Percentiles rank a stretch among this genome's conserved stretches.
Evolutionary conservation across 2,329 filamentous ascomycete genomes (phyloP).

Genomic region (Colletotrichum musae): DNA sequence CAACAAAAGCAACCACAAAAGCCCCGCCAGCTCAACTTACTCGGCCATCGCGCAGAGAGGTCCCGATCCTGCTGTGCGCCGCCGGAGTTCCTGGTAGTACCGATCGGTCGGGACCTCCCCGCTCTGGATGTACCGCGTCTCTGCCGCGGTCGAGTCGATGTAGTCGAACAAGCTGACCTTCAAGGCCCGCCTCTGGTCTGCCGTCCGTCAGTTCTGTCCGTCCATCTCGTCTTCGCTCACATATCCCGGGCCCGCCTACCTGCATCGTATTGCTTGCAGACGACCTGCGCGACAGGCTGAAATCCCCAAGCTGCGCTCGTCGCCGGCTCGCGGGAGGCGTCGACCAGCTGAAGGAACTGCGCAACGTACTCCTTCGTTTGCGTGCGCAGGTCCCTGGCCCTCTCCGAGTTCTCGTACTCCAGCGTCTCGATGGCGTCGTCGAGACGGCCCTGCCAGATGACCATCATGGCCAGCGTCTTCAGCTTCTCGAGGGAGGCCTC

Average conservation of each 20-base stretch:
- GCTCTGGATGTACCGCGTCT: slow-evolving; percentile 28
- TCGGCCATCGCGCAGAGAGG: slow-evolving; percentile 36
- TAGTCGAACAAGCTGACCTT: slow-evolving; percentile 34
- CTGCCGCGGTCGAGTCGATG: slow-evolving; percentile 30
- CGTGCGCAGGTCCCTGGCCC: slow-evolving; percentile 26
- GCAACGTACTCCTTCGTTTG: slow-evolving; percentile 30
- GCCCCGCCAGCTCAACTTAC: slow-evolving; percentile 12
- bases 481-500: slow-evolving; percentile 16
- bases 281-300: slow-evolving; percentile 21
- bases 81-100: slow-evolving; percentile 29
- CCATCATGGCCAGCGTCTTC: slow-evolving; percentile 21
- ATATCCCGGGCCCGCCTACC: neutral
- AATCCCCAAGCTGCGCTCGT: slow-evolving; percentile 17
- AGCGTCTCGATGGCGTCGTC: slow-evolving; percentile 38
- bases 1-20: neutral
- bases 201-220: neutral
- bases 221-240: neutral
- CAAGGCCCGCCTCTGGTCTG: slow-evolving; percentile 28
- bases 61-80: slow-evolving; percentile 31
- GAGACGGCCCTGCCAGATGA: slow-evolving; percentile 39
- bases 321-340: slow-evolving; percentile 2
- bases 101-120: slow-evolving; percentile 30
- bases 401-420: slow-evolving; percentile 21
- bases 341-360: slow-evolving; percentile 23
- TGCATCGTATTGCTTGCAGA: slow-evolving; percentile 28